These are phyloP conservation scores for Pseudogymnoascus verrucosus DNA, from an alignment of 2,329 filamentous ascomycete species.

Conservation along the genomic window DNA sequence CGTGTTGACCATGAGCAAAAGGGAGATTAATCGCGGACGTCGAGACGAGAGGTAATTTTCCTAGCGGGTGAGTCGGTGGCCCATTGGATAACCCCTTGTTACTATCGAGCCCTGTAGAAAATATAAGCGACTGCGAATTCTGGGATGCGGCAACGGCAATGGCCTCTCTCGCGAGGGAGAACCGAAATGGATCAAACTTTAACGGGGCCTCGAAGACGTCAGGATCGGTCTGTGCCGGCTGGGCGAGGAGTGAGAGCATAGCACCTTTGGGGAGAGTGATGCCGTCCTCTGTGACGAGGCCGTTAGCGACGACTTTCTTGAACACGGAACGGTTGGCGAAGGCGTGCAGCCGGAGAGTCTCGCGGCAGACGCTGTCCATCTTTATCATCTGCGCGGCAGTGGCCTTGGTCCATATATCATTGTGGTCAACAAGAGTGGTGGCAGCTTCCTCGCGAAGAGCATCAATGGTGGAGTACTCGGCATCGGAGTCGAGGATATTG, in stretches of 20 bases:
- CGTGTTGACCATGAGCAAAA: conserved; percentile 27
- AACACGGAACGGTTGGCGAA: conserved; percentile 22
- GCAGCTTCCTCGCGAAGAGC: conserved; percentile 32
- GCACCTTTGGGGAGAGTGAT: conserved; percentile 35
- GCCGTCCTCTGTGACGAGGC: conserved; percentile 31
- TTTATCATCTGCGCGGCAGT: conserved; percentile 31
- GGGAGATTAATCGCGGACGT: conserved; percentile 20
- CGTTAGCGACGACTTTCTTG: conserved; percentile 23
- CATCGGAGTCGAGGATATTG: conserved; percentile 31
- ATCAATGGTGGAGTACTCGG: conserved; percentile 31
- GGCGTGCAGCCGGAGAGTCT: conserved; percentile 34
- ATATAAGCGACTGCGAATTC: neutral
- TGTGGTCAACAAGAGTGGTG: conserved; percentile 23
- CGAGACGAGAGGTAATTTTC: conserved; percentile 17
- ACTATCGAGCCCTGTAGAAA: neutral
- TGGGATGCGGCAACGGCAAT: conserved; percentile 2
- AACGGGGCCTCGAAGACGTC: conserved; percentile 14
- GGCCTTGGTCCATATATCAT: conserved; percentile 33
- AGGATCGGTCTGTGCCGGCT: conserved; percentile 19
- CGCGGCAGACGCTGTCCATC: conserved; percentile 36
- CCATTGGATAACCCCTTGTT: neutral
- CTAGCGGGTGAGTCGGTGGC: neutral
- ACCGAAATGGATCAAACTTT: conserved; percentile 18
- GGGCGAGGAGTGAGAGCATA: conserved; percentile 24
- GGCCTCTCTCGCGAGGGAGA: conserved; percentile 11